Evolutionary conservation across 208 protist genomes (phyloP), one percentile per base, ranked within the genome.

Genomic region (Wallacemonas sp.): DNA sequence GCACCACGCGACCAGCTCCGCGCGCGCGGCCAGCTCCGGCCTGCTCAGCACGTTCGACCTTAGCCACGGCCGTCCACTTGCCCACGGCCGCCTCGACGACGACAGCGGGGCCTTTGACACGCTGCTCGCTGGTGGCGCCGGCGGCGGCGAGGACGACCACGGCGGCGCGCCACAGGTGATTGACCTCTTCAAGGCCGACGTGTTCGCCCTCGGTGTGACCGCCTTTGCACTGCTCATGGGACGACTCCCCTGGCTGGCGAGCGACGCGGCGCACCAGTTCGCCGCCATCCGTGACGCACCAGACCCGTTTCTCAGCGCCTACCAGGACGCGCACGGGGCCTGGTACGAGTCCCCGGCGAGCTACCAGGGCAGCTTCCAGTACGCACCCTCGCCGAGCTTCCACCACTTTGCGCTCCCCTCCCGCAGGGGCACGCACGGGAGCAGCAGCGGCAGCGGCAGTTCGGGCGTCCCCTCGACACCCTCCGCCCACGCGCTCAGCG

Each of bases 141-240:
- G 10, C 10, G 36, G 14, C 36, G 36, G 14, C 36, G 36, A 41
- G 44, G 7, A 55, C 26, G 52, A 41, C 3, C 29, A 20, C 18
- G 5, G 16, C n/a, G 31, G 31, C 52, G 32, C 52, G 32, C 52
- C 52, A 8, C 7, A 54, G 14, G 80, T 85, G 2, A n/a, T n/a
- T n/a, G 76, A 91, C 39, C 67, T 91, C n/a, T 87, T 91, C 55
- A 87, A 85, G 59, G 77, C 70, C 1, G 84, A 91, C 55, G 81
- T 87, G n/a, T 91, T 91, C 42, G 64, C 84, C 16, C 41, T 91
- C 10, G 86, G 86, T 2, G 82, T 92, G 25, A 92, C 86, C 25
- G 73, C 77, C 0, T 92, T 83, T 67, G 81, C 84, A 45, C 71
- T 92, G 46, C 80, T 92, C 22, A 77, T 83, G 42, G 82, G 86